phyloP scores from a whole-genome alignment of 805 yeast species.

The Saccharomycopsis schoenii region DNA sequence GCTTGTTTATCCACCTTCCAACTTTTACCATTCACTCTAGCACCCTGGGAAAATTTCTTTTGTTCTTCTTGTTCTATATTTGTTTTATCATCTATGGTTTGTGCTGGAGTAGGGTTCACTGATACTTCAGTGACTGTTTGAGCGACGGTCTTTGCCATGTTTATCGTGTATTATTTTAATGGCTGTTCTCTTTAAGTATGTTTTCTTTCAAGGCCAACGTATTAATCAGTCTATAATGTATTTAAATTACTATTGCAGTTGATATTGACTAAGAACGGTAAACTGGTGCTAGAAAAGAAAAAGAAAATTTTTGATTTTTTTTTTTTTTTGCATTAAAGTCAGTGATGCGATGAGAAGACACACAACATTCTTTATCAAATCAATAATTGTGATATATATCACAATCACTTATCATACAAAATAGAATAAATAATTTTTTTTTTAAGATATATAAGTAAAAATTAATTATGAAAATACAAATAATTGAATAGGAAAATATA shows the following conservation, averaged over 20 bases:
- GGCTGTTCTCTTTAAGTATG: no score
- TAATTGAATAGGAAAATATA: neutral
- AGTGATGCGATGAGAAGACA: neutral
- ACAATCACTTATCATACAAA: neutral
- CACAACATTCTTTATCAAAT: neutral
- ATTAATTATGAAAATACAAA: neutral
- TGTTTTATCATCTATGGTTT: neutral
- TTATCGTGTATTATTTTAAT: no score
- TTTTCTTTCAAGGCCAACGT: no score
- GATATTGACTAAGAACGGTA: neutral
- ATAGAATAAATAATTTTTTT: neutral
- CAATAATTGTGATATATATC: neutral
- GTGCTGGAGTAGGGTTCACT: neutral
- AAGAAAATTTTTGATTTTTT: neutral
- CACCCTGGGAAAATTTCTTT: slow-evolving; percentile 29
- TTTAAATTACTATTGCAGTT: neutral
- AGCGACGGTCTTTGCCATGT: neutral
- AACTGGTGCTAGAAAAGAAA: neutral
- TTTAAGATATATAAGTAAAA: no score
- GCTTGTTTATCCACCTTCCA: slow-evolving; percentile 68
- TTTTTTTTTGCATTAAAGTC: neutral
- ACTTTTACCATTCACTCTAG: slow-evolving; percentile 52
- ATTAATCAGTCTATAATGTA: neutral
- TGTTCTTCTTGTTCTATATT: neutral
- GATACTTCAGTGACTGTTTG: neutral